Percentiles rank a stretch among this genome's conserved stretches.
phyloP scores from a whole-genome alignment of 164 flowering plant genomes.

The Chimonanthus praecox region DNA sequence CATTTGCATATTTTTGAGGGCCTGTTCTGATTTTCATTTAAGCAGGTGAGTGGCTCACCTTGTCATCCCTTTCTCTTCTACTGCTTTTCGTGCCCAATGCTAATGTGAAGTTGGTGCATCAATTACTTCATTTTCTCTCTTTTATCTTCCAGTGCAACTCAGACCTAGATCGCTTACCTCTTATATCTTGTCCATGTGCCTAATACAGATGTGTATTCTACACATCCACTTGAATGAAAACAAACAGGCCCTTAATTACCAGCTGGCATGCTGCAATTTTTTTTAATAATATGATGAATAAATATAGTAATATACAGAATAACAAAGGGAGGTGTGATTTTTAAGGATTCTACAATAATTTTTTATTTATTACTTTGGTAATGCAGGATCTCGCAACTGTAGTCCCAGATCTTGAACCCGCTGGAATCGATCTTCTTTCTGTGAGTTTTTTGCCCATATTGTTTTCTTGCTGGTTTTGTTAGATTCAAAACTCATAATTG shows the following conservation, averaged over 20 bases:
- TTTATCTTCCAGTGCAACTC: not conserved
- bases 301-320: not conserved
- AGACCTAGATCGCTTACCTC: no score
- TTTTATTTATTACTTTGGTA: constrained; percentile 5
- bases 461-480: not conserved
- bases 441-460: constrained; percentile 40
- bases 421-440: constrained; percentile 82
- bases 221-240: not conserved
- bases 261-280: not conserved
- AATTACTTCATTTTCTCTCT: not conserved
- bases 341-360: not conserved
- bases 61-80: not conserved
- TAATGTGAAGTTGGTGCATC: not conserved
- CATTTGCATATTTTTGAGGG: not conserved
- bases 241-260: not conserved
- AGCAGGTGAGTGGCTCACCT: not conserved
- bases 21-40: not conserved
- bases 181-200: no score
- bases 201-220: not conserved
- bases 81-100: not conserved
- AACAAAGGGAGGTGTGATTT: not conserved
- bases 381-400: constrained; percentile 66
- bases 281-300: not conserved
- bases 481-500: not conserved
- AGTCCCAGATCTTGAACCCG: constrained; percentile 70